Conservation (phyloP, 345 rosid genomes). For the Murraya koenigii region DNA sequence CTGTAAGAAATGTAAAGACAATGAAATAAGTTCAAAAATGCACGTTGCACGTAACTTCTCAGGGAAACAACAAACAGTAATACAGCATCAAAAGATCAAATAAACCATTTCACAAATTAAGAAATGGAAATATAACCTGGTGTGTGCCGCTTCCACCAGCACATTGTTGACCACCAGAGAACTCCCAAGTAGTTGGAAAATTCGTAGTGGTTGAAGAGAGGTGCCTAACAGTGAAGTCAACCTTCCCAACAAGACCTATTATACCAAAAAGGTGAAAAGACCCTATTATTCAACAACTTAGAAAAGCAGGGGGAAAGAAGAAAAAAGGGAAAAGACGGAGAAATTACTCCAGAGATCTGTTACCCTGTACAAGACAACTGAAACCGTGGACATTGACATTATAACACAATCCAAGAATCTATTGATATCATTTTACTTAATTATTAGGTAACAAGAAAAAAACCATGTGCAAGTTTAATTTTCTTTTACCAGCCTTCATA, state of each 20-base stretch:
- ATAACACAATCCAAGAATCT: not conserved
- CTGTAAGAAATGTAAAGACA: slow-evolving; percentile 35
- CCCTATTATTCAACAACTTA: not conserved
- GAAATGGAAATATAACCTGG: slow-evolving; percentile 46
- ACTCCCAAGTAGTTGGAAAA: slow-evolving; percentile 71
- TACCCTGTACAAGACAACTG: not conserved
- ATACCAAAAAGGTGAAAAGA: slow-evolving; percentile 18
- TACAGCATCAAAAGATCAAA: not conserved
- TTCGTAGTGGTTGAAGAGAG: slow-evolving; percentile 69
- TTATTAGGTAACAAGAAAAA: not conserved
- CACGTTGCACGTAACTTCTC: not conserved
- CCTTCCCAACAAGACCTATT: slow-evolving; percentile 89
- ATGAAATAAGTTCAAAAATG: slow-evolving; percentile 13
- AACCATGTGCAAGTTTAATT: not conserved
- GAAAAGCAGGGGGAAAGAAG: not conserved
- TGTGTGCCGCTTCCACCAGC: slow-evolving; percentile 53
- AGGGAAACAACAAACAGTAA: not conserved
- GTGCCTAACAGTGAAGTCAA: slow-evolving; percentile 95
- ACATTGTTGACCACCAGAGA: slow-evolving; percentile 65
- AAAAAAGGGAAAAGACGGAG: not conserved
- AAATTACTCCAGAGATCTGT: not conserved
- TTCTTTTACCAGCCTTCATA: not conserved
- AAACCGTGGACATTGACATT: not conserved
- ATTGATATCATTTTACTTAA: not conserved
- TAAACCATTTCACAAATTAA: not conserved